Conservation (phyloP, 2,329 filamentous ascomycete genomes). For the Aspergillus japonicus region DNA sequence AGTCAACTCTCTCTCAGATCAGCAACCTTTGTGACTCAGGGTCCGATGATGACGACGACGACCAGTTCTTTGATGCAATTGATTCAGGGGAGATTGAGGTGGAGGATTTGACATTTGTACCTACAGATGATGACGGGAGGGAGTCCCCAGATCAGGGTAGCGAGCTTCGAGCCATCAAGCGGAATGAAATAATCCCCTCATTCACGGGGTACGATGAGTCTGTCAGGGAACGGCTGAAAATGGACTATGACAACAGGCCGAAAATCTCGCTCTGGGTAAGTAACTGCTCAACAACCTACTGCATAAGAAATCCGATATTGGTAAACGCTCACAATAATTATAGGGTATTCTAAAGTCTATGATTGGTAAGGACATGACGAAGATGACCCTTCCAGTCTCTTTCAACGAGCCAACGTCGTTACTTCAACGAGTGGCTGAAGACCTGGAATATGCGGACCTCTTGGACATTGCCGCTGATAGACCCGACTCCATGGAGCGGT, state of each 20-base stretch:
- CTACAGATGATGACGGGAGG: constrained; percentile 48
- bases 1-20: constrained; percentile 66
- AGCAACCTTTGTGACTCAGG: constrained; percentile 72
- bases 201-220: constrained; percentile 93
- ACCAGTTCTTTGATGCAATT: constrained; percentile 97
- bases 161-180: constrained; percentile 50
- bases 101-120: constrained; percentile 58
- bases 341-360: constrained; percentile 97
- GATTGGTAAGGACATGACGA: constrained; percentile 99
- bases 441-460: constrained; percentile 96
- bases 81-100: constrained; percentile 84
- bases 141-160: constrained; percentile 40
- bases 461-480: constrained; percentile 85
- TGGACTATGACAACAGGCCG: constrained; percentile 88
- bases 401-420: constrained; percentile 98
- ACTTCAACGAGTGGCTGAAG: constrained; percentile 90
- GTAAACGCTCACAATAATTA: constrained; percentile 6
- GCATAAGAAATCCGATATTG: background rate
- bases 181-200: constrained; percentile 68
- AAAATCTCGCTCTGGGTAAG: constrained; percentile 95
- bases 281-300: background rate
- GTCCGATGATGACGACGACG: constrained; percentile 67
- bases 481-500: constrained; percentile 80
- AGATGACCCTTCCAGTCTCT: constrained; percentile 96
- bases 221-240: constrained; percentile 72